Conservation (phyloP, 83 land plant species). For the Thuja plicata region DNA sequence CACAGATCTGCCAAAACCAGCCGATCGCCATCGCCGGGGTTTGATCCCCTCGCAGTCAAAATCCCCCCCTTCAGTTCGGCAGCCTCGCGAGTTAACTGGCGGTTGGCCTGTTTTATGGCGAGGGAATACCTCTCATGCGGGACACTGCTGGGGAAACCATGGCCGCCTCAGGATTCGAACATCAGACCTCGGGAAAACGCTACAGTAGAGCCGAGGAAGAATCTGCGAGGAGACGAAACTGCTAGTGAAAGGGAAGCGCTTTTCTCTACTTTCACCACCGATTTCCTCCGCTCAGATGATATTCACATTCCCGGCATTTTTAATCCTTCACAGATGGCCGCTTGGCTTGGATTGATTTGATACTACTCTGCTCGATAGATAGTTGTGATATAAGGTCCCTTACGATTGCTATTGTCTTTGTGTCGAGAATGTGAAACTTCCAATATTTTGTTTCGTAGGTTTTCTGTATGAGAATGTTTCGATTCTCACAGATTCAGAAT, state of each 20-base stretch:
- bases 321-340: constrained; percentile 3
- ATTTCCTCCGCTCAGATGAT: constrained; percentile 10
- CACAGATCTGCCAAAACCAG: not conserved
- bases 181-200: too few relatives aligned
- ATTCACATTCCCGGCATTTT: not conserved
- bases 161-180: constrained; percentile 4
- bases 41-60: not conserved
- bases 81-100: not conserved
- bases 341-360: not conserved
- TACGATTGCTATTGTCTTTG: too few relatives aligned
- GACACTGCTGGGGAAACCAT: constrained; percentile 8
- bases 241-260: not conserved
- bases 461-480: too few relatives aligned
- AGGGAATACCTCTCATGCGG: constrained; percentile 1
- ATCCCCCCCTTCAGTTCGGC: not conserved
- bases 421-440: too few relatives aligned
- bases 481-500: too few relatives aligned
- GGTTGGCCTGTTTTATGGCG: constrained; percentile 11
- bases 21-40: not conserved
- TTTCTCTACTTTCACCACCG: not conserved
- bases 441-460: too few relatives aligned
- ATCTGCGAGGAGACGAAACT: not conserved
- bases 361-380: too few relatives aligned
- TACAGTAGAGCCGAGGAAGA: not conserved
- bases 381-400: too few relatives aligned